Base-by-base conservation (phyloP, 1,139 yeast species). In the Martiniozyma asiatica region DNA sequence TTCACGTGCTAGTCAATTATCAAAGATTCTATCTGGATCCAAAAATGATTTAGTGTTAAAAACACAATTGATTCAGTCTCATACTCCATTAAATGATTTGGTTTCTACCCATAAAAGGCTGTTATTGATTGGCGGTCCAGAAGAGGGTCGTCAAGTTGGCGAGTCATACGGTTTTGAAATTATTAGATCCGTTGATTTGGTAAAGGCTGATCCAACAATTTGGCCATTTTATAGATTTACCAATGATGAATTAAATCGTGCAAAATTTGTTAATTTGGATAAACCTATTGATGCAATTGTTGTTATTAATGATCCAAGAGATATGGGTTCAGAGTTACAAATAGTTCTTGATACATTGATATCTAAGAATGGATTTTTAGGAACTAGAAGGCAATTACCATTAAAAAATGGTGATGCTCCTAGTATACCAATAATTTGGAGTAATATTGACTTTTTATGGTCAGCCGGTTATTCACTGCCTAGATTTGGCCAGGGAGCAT, bases 401-500 rank as follows among this genome's bases (percentile, higher is more conserved):
- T n/a, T n/a, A n/a, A 31, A 31, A 9, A 22, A 39, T 22, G 39
- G 30, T 24, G 37, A 31, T 13, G 53, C 51, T n/a, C 95, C 95
- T 2, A 51, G 78, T 0, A 58, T 84, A 1, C 95, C 95, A 1
- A 77, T 87, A 15, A 70, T 74, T 38, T 87, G 84, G 54, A 78
- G 93, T 35, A 84, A 85, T 53, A 75, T 79, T 48, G 98, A 89
- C 53, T 71, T 85, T 25, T 26, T 30, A 7, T 30, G 32, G 95
- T 85, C 95, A 8, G 84, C 82, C 48, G 87, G 79, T 48, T 87
- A 78, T 52, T 55, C 55, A 8, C 55, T 77, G 36, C 85, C 94
- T 11, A 63, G 98, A 35, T 81, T 82, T 47, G 97, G 97, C 4
- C 95, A 85, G 57, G 97, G 97, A 16, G 93, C 92, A 2, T 77